Evolutionary conservation across 805 yeast genomes (phyloP), one percentile per base, ranked within the genome.

Genomic region (Ogataea degrootiae): DNA sequence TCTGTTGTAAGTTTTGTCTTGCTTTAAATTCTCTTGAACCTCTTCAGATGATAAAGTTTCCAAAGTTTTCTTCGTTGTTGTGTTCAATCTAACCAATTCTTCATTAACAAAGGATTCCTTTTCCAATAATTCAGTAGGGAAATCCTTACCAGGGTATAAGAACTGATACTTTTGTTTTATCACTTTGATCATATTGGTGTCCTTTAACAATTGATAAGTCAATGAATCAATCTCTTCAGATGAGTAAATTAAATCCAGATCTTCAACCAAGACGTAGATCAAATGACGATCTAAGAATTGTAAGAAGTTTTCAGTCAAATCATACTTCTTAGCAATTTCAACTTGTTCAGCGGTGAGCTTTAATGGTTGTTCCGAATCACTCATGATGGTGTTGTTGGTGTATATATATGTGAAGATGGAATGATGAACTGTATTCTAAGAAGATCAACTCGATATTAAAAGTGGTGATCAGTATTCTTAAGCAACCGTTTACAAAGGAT

Each of bases 221-320:
- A 77, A 66, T 54, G 71, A 63, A 44, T 74, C 68, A 46, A 80
- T 67, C 49, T 69, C 71, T 47, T 66, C 59, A 17, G 61, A 47
- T 17, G 60, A 42, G 58, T 77, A 74, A 34, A 77, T 62, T 48
- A 69, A 68, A 45, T 67, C 70, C 43, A 74, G 67, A 40, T 72
- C 73, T 59, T 76, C 80, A 31, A 79, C 62, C 54, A 81, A 62
- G 40, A 80, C 80, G 52, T 74, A 78, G 47, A 75, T 68, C 61
- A 83, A 65, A 56, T 80, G 85, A 51, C 85, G 73, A 65, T 83
- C 88, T 57, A 83, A 65, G 57, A 79, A 82, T 39, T 80, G 80
- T 51, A 77, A 67, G 51, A 82, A 63, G 62, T 75, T 74, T 44
- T 69, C 67, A 9, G 84, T 76, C 59, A 82, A 64, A 56, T 81